Base-by-base conservation (phyloP, 2,329 filamentous ascomycete species). In the Verticillium klebahnii region DNA sequence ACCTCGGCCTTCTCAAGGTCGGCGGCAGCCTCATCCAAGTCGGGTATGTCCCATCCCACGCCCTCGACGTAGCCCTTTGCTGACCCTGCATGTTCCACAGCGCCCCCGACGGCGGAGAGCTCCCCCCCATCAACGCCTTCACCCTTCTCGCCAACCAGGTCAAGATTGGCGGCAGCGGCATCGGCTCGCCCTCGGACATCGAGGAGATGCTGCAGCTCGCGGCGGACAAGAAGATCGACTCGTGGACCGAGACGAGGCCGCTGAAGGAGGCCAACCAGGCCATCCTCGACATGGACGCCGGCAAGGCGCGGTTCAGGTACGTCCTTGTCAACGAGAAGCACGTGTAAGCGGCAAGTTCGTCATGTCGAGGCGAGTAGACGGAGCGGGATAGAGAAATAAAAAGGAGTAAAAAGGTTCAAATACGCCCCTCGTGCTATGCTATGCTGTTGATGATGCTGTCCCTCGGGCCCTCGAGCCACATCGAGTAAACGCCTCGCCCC, bases 181-280 rank as follows among this genome's bases (percentile, higher is more conserved):
- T 84, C 60, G 81, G 82, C 1, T 75, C 75, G 8, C 69, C 69
- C 3, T 54, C 57, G 19, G 80, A 85, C 63, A 86, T 86, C 54
- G 74, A 77, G 56, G 80, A 83, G 66, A 87, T 87, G 85, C 68
- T 87, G 59, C 62, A 79, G 57, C 77, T 87, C 60, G 82, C 80
- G 23, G 82, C 77, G 0, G 77, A 84, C 60, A 80, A 85, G 70
- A 76, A 78, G 9, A 71, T 87, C 8, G 78, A 81, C 71, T 80
- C 83, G 1, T 84, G 81, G 80, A 77, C 85, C 19, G 75, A 85
- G 68, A 73, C 77, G 69, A 72, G 80, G 39, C 76, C 78, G 3
- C 78, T 87, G 77, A 78, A 77, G 66, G 78, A 82, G 45, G 80
- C 79, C 2, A 86, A 86, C 68, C 68, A 80, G 70, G 76, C 77